Evolutionary conservation across 805 yeast genomes (phyloP).

Genomic region (Ogataea naganishii): DNA sequence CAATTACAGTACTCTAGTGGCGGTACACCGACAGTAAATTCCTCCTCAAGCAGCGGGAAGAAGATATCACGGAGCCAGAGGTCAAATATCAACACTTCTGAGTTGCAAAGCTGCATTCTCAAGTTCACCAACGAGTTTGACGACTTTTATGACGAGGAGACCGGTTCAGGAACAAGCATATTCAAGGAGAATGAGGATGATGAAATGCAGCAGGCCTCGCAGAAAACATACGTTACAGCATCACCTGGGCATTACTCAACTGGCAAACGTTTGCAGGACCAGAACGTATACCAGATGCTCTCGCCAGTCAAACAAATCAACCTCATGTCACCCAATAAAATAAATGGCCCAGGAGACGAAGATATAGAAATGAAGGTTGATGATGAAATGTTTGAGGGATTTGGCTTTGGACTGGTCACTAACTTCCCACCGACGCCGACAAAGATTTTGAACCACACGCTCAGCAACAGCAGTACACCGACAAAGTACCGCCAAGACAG

Average conservation of each 20-base stretch:
- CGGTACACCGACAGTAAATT: constrained; percentile 4
- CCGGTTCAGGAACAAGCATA: constrained; percentile 17
- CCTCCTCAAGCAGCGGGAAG: constrained; percentile 8
- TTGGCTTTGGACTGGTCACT: constrained; percentile 12
- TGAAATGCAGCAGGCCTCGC: too few species aligned
- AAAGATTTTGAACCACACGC: constrained; percentile 17
- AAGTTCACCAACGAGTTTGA: constrained; percentile 33
- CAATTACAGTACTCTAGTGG: constrained; percentile 6
- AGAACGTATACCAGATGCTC: too few species aligned
- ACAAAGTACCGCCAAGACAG: constrained; percentile 1
- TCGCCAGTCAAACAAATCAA: too few species aligned
- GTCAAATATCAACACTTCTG: constrained; percentile 27
- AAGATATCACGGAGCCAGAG: constrained; percentile 14
- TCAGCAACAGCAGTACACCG: constrained; percentile 1
- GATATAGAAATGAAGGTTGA: constrained; percentile 19
- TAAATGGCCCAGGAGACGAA: too few species aligned
- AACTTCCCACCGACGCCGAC: constrained; percentile 37
- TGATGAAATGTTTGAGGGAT: constrained; percentile 18
- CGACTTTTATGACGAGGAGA: constrained; percentile 22
- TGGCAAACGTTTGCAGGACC: too few species aligned
- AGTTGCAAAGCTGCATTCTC: constrained; percentile 30
- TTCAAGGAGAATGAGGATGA: constrained; percentile 14
- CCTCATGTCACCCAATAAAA: too few species aligned
- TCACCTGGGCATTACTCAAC: too few species aligned
- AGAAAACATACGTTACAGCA: too few species aligned